phyloP scores from a whole-genome alignment of 2,329 filamentous ascomycete species.

The Cryoendolithus antarcticus region DNA sequence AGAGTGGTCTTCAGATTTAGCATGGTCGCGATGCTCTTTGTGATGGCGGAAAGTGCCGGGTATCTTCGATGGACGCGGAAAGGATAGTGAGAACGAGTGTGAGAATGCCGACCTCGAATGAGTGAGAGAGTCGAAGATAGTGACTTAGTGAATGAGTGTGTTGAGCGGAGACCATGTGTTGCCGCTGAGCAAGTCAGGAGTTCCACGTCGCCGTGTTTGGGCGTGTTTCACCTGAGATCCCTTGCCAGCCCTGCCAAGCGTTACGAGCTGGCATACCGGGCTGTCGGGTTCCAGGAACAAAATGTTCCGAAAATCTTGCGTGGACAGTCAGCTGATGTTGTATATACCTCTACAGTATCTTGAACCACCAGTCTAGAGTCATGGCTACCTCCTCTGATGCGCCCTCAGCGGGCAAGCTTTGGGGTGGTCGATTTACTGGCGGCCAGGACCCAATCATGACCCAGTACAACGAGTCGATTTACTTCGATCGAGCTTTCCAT shows the following conservation, averaged over 20 bases:
- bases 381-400: slow-evolving; percentile 11
- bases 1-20: slow-evolving; percentile 32
- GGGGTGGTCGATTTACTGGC: slow-evolving; percentile 53
- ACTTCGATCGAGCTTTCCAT: slow-evolving; percentile 67
- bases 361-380: neutral
- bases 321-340: too few relatives aligned
- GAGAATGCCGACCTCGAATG: slow-evolving; percentile 2
- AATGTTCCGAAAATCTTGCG: too few relatives aligned
- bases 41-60: slow-evolving; percentile 1
- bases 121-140: slow-evolving; percentile 3
- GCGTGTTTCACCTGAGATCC: neutral
- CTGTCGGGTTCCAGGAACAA: too few relatives aligned
- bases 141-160: neutral
- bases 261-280: too few relatives aligned
- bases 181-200: neutral
- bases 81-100: too few relatives aligned
- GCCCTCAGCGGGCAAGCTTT: slow-evolving; percentile 36
- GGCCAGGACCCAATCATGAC: slow-evolving; percentile 77
- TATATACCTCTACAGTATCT: too few relatives aligned
- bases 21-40: slow-evolving; percentile 24
- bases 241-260: too few relatives aligned
- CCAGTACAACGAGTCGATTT: slow-evolving; percentile 70
- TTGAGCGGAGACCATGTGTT: neutral
- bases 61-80: neutral
- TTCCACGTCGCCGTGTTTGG: neutral